A percentile compares a stretch with the other conserved stretches of the same genome.
Conservation (phyloP, 768 basidiomycete species). For the Kwoniella sp. region DNA sequence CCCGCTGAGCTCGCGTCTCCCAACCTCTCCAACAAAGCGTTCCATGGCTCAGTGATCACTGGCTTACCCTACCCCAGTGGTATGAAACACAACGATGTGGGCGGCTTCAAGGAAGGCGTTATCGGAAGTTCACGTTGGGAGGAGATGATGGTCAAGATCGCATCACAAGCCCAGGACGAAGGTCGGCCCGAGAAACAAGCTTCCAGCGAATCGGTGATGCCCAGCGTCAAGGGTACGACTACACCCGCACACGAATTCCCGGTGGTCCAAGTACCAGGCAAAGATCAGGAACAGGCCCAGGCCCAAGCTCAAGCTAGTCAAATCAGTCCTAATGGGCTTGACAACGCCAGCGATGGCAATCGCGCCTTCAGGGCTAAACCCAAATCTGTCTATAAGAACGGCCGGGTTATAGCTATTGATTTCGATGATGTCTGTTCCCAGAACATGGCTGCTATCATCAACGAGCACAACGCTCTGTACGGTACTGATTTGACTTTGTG, state of each 20-base stretch:
- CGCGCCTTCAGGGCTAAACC: background rate
- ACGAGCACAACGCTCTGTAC: conserved; percentile 28
- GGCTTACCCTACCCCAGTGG: conserved; percentile 7
- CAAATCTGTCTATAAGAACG: conserved; percentile 11
- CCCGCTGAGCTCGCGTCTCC: background rate
- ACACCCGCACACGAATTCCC: too few species aligned
- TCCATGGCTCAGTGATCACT: conserved; percentile 15
- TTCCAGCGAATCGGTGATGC: too few species aligned
- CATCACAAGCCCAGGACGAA: background rate
- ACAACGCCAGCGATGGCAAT: background rate
- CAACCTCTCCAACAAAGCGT: background rate
- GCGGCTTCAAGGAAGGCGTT: too few species aligned
- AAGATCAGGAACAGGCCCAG: conserved; percentile 2
- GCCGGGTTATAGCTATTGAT: conserved; percentile 41
- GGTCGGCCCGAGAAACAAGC: too few species aligned
- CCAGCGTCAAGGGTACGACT: too few species aligned
- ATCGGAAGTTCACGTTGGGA: too few species aligned
- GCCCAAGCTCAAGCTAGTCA: background rate
- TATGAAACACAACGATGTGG: conserved; percentile 4
- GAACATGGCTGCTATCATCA: conserved; percentile 24
- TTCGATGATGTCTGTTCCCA: conserved; percentile 44
- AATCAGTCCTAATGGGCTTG: too few species aligned
- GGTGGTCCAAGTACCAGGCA: too few species aligned
- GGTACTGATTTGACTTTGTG: conserved; percentile 34
- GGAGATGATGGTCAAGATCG: conserved; percentile 2